Evolutionary conservation across 106 monocot species (phyloP), one percentile per base, ranked within the genome.

Genomic region (Dactylorhiza incarnata): DNA sequence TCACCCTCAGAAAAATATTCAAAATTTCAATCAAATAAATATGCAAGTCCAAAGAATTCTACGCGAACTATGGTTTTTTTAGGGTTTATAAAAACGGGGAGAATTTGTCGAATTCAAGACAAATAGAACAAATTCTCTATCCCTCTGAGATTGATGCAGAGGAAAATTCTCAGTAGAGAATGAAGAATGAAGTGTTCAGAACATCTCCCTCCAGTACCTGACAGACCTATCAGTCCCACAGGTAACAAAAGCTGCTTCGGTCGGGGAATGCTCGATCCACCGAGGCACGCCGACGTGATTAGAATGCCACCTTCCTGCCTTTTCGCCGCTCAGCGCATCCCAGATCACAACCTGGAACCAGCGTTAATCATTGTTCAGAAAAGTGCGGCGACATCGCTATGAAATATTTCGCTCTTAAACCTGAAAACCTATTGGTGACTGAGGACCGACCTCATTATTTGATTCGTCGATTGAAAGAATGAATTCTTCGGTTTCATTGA

Each of bases 401-500:
- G 12, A 52, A 9, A 52, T 52, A 52, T 11, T 11, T 52, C 51
- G 9, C 51, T 52, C 11, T n/a, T n/a, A 61, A 61, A 61, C 19
- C 49, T 45, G 22, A 73, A 19, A 71, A 72, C n/a, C 44, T 37
- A 43, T 48, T 14, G 23, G 50, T 11, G 66, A 83, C 17, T 15
- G 63, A 80, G 9, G 51, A 74, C 81, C 71, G 11, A 89, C 95
- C 90, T 96, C 95, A 75, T 93, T 96, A 79, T 75, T 96, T 78
- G 79, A 82, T 78, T 93, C 95, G 74, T 96, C 95, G 2, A 93
- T 29, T 9, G 89, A 90, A 25, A 96, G 66, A 67, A 96, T 76
- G 71, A 95, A 96, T 76, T 96, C 95, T 76, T 93, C 95, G 2
- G 85, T 89, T 79, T 87, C 89, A 80, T 91, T 91, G 74, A 96